These are phyloP conservation scores for Clarireedia paspali DNA, from an alignment of 2,329 filamentous ascomycete species.

Conservation along the genomic window DNA sequence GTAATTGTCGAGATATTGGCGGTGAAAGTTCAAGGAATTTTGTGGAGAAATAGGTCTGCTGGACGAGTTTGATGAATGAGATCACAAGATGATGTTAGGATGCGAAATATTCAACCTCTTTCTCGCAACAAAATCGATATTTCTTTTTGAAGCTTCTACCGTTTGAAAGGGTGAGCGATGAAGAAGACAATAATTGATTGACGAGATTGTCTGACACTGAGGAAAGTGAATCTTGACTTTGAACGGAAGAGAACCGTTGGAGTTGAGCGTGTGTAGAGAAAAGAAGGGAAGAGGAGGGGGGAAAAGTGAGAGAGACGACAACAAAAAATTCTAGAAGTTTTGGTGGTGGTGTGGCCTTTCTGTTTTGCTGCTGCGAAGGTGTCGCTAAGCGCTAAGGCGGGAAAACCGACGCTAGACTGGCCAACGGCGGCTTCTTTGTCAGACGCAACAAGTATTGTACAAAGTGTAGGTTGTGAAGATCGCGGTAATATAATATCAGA, in stretches of 20 bases:
- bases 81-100: background rate
- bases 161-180: background rate
- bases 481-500: no score
- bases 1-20: background rate
- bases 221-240: background rate
- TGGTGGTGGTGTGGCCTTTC: no score
- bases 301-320: background rate
- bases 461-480: no score
- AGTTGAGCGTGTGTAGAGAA: conserved; percentile 11
- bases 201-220: conserved; percentile 16
- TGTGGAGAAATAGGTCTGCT: background rate
- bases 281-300: background rate
- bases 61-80: background rate
- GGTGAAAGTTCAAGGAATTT: background rate
- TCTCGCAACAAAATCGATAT: conserved; percentile 1
- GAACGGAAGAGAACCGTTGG: conserved; percentile 16
- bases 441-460: no score
- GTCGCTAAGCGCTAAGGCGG: no score
- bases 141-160: background rate
- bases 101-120: background rate
- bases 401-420: no score
- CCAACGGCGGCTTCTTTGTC: no score
- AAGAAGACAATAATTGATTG: conserved; percentile 8
- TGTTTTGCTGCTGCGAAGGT: no score
- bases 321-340: background rate